phyloP scores from a whole-genome alignment of 2,329 filamentous ascomycete genomes.

The Lizonia empirigonia region DNA sequence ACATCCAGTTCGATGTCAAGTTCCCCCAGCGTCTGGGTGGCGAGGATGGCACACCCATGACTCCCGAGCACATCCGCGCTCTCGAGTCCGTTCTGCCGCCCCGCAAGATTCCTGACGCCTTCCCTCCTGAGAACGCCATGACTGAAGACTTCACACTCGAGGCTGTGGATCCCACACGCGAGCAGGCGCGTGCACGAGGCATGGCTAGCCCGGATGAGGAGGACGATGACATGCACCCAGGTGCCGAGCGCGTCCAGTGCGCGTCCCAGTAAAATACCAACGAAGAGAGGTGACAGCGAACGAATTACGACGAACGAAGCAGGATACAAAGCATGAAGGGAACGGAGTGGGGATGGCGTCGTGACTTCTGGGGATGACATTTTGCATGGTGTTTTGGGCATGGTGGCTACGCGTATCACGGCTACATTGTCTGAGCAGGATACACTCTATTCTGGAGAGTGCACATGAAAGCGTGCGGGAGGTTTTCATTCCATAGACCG shows the following conservation, averaged over 20 bases:
- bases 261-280: slow-evolving; percentile 74
- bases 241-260: slow-evolving; percentile 82
- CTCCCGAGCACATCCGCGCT: slow-evolving; percentile 73
- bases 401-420: slow-evolving; percentile 6
- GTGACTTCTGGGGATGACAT: slow-evolving; percentile 17
- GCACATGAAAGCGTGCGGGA: not conserved
- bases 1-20: slow-evolving; percentile 96
- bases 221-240: slow-evolving; percentile 63
- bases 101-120: slow-evolving; percentile 63
- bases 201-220: slow-evolving; percentile 69
- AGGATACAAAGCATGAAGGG: slow-evolving; percentile 12
- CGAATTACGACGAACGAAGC: slow-evolving; percentile 14
- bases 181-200: slow-evolving; percentile 71
- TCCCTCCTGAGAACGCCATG: slow-evolving; percentile 84
- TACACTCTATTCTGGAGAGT: not conserved
- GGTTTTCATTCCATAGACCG: slow-evolving; percentile 9
- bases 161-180: slow-evolving; percentile 72
- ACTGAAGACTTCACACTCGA: slow-evolving; percentile 87
- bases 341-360: slow-evolving; percentile 7
- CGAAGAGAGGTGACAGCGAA: not conserved
- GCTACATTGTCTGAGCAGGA: slow-evolving; percentile 1
- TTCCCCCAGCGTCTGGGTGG: slow-evolving; percentile 70
- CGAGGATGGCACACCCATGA: slow-evolving; percentile 53
- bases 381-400: slow-evolving; percentile 13
- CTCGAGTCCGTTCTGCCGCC: slow-evolving; percentile 86